Evolutionary conservation across 2,329 filamentous ascomycete genomes (phyloP).

Genomic region (Colletotrichum viniferum): DNA sequence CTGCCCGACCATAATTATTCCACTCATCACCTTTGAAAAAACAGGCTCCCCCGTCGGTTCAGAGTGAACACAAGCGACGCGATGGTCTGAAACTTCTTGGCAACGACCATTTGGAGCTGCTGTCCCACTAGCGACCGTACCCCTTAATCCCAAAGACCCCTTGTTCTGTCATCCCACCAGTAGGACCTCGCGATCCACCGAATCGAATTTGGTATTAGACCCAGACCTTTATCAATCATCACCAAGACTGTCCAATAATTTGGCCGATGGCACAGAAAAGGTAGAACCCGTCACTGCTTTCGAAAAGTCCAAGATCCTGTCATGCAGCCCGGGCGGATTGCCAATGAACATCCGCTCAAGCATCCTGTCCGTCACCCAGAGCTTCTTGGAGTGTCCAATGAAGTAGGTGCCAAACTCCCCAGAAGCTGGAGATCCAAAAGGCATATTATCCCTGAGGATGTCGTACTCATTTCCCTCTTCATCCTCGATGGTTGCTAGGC

Average conservation of each 20-base stretch:
- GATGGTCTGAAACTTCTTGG: background rate
- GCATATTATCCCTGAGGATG: constrained; percentile 65
- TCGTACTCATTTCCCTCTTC: constrained; percentile 53
- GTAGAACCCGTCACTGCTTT: constrained; percentile 54
- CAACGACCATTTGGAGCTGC: background rate
- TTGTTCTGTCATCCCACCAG: background rate
- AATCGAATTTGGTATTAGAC: background rate
- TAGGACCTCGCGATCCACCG: background rate
- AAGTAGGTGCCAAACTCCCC: constrained; percentile 63
- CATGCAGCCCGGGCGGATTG: constrained; percentile 56
- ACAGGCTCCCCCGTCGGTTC: background rate
- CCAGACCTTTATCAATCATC: background rate
- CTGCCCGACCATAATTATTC: background rate
- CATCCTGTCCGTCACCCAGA: constrained; percentile 66
- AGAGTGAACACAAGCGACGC: background rate
- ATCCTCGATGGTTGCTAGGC: constrained; percentile 57
- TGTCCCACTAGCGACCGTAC: background rate
- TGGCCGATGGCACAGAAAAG: constrained; percentile 56
- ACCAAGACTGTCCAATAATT: constrained; percentile 31
- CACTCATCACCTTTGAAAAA: background rate
- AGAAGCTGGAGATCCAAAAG: constrained; percentile 57
- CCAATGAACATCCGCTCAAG: constrained; percentile 62
- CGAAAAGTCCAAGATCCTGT: constrained; percentile 60
- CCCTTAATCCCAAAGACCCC: background rate
- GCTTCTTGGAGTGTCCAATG: constrained; percentile 55